These are phyloP conservation scores for Aspergillus flavus DNA, from an alignment of 2,329 filamentous ascomycete genomes.

Conservation along the genomic window DNA sequence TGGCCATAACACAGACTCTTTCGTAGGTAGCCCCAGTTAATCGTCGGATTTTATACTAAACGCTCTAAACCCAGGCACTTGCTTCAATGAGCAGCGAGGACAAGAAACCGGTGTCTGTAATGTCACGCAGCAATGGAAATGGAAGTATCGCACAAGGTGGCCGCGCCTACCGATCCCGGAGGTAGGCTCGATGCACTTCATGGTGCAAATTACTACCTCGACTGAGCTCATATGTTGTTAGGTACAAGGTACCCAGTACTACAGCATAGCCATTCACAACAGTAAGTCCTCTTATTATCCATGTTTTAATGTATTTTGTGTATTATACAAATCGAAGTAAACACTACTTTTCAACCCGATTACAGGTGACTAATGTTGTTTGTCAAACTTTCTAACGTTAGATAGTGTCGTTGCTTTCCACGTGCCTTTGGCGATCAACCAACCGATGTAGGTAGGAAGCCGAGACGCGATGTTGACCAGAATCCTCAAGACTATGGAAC, in stretches of 20 bases:
- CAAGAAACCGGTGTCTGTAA: conserved; percentile 73
- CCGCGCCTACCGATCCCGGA: conserved; percentile 31
- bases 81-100: conserved; percentile 87
- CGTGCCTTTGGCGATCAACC: background rate
- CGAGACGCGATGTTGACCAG: background rate
- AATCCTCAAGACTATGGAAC: background rate
- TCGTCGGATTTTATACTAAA: conserved; percentile 5
- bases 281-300: background rate
- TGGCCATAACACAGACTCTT: conserved; percentile 91
- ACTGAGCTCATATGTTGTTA: background rate
- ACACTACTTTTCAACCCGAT: background rate
- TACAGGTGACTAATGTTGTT: background rate
- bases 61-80: conserved; percentile 58
- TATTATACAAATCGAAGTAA: background rate
- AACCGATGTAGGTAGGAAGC: background rate
- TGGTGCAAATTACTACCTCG: background rate
- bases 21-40: conserved; percentile 46
- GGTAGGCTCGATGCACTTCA: conserved; percentile 20
- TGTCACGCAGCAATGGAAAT: conserved; percentile 72
- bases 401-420: background rate
- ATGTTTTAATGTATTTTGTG: background rate
- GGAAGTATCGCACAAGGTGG: conserved; percentile 55
- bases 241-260: background rate
- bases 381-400: background rate
- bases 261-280: background rate